Evolutionary conservation across 129 eudicot genomes (phyloP).

Genomic region (Daucus carota): DNA sequence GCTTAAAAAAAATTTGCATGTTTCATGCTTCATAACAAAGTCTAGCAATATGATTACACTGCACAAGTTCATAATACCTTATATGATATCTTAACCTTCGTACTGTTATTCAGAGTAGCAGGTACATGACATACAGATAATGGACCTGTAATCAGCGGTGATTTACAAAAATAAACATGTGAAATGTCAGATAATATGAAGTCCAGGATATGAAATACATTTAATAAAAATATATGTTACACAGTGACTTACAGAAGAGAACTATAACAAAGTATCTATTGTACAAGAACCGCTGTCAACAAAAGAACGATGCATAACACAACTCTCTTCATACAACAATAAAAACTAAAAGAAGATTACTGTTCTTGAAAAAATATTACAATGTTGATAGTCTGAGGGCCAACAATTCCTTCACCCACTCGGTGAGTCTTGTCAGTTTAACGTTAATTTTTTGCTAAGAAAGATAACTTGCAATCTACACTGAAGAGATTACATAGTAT

Average conservation of each 20-base stretch:
- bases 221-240: background rate
- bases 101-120: slow-evolving; percentile 31
- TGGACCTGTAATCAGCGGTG: slow-evolving; percentile 51
- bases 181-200: background rate
- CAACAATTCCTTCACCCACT: background rate
- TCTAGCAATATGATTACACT: background rate
- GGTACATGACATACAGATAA: slow-evolving; percentile 54
- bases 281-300: background rate
- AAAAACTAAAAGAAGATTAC: background rate
- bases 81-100: slow-evolving; percentile 76
- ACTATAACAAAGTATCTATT: background rate
- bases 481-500: background rate
- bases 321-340: background rate
- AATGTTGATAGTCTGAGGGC: background rate
- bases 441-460: background rate
- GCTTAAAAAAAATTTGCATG: background rate
- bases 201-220: background rate
- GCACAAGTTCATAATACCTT: slow-evolving; percentile 44
- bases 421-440: background rate
- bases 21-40: background rate
- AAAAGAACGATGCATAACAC: background rate
- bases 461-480: background rate
- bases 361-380: background rate
- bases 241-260: background rate
- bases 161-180: background rate